These are phyloP conservation scores for Sporothrix phasma DNA, from an alignment of 2,329 filamentous ascomycete species.

Conservation along the genomic window DNA sequence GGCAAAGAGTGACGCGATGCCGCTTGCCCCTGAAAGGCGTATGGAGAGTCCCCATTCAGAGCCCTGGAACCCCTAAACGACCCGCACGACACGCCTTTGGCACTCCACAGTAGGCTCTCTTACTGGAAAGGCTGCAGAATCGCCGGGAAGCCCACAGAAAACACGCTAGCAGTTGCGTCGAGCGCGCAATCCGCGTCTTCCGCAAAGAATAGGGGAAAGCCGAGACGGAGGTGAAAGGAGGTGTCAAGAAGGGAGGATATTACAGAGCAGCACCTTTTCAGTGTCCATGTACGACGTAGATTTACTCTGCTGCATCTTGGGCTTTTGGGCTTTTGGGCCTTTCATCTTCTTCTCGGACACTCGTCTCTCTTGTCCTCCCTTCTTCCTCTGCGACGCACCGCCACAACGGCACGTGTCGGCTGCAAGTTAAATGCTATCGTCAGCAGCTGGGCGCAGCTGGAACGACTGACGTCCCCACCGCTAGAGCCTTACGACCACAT, in stretches of 20 bases:
- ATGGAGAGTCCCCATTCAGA: too few relatives aligned
- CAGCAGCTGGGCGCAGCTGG: neutral
- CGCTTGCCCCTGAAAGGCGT: neutral
- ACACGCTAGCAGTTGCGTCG: neutral
- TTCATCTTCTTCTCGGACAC: neutral
- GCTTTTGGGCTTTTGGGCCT: too few relatives aligned
- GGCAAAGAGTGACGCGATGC: neutral
- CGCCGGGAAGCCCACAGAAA: neutral
- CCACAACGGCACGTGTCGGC: neutral
- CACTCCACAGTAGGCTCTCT: neutral
- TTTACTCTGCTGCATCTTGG: neutral
- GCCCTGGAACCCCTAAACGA: neutral
- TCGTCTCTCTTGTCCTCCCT: neutral
- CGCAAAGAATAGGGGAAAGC: neutral
- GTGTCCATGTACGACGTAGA: neutral
- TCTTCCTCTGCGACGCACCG: neutral
- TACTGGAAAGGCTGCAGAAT: neutral
- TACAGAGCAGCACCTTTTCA: neutral
- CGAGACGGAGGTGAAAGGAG: neutral
- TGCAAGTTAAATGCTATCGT: neutral
- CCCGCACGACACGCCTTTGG: neutral
- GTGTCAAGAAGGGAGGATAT: neutral
- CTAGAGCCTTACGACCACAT: neutral
- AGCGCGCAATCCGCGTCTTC: neutral
- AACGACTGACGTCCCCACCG: neutral